phyloP scores from a whole-genome alignment of 75 land plant genomes.

The Azolla pinnata region DNA sequence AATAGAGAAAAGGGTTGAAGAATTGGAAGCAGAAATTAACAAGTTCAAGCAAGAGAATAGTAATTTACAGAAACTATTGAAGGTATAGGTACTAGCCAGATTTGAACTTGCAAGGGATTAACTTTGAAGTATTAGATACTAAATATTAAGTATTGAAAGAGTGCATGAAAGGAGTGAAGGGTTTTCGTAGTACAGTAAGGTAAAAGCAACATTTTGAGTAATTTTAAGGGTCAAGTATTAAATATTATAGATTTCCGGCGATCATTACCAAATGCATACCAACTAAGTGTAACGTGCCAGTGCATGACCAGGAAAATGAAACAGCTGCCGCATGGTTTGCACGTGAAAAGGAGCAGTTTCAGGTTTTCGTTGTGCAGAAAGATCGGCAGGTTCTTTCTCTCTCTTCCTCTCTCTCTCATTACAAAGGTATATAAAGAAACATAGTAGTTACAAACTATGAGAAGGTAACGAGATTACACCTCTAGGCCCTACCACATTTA shows the following conservation, averaged over 20 bases:
- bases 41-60: constrained; percentile 3
- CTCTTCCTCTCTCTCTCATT: too few species aligned
- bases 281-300: background rate
- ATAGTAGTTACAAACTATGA: too few species aligned
- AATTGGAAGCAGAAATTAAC: background rate
- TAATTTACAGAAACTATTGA: background rate
- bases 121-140: background rate
- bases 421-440: too few species aligned
- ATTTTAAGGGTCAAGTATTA: background rate
- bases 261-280: too few species aligned
- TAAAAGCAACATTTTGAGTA: background rate
- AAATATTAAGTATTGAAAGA: too few species aligned
- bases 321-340: background rate
- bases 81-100: background rate
- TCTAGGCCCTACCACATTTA: too few species aligned
- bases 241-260: too few species aligned
- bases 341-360: background rate
- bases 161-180: too few species aligned
- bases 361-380: too few species aligned
- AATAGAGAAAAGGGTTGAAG: constrained; percentile 1
- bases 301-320: constrained; percentile 3
- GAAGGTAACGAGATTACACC: too few species aligned
- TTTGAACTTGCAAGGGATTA: background rate
- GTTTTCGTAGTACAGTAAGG: too few species aligned
- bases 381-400: too few species aligned